These are phyloP conservation scores for Endogone sp. DNA, from an alignment of 192 early-diverging fungal genomes.

Conservation along the genomic window DNA sequence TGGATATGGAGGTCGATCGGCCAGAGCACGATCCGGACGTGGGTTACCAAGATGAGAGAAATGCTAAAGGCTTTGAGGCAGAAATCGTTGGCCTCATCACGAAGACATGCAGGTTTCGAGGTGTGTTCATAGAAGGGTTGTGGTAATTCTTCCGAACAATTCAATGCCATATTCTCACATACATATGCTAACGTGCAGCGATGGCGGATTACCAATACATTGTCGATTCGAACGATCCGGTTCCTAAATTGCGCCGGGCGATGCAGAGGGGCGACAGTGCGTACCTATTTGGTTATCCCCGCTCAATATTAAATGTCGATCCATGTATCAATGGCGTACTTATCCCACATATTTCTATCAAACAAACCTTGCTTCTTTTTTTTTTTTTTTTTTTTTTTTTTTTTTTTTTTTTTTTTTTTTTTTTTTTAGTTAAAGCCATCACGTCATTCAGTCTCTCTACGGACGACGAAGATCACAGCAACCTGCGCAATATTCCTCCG, in stretches of 20 bases:
- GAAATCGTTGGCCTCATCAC: constrained; percentile 50
- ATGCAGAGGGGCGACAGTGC: constrained; percentile 44
- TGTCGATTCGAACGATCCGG: constrained; percentile 38
- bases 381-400: background rate
- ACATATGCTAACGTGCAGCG: constrained; percentile 26
- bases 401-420: background rate
- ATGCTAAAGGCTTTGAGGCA: constrained; percentile 20
- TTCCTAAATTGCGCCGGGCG: constrained; percentile 37
- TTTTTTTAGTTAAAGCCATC: constrained; percentile 35
- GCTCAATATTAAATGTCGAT: no score
- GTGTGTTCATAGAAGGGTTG: constrained; percentile 25
- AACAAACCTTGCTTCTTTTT: background rate
- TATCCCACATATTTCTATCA: no score
- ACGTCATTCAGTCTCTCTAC: constrained; percentile 26
- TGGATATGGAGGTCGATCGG: background rate
- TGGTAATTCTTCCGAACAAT: no score
- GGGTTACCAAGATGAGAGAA: background rate
- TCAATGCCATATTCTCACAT: background rate
- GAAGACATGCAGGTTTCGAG: constrained; percentile 61
- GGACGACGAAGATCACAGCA: constrained; percentile 26
- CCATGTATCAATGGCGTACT: no score
- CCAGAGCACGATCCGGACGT: constrained; percentile 13
- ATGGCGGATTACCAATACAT: constrained; percentile 61
- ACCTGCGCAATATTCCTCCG: constrained; percentile 50
- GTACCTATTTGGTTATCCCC: no score